Evolutionary conservation across 2,329 filamentous ascomycete genomes (phyloP), one percentile per base, ranked within the genome.

Genomic region (Paraphoma chrysanthemicola): DNA sequence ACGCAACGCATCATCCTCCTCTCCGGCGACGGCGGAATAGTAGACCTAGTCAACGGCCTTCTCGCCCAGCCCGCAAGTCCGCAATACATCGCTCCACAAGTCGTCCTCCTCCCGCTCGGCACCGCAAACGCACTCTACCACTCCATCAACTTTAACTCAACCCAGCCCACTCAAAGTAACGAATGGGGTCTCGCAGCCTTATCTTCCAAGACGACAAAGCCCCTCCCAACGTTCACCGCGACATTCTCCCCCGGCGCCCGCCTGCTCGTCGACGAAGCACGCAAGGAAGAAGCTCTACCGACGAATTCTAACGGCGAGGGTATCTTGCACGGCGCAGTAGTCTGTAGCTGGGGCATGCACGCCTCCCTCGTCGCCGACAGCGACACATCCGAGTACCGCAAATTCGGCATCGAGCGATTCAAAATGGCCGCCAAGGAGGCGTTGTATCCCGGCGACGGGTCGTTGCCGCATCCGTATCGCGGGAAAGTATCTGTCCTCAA

Each of bases 291-390:
- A 39, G 58, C 64, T 7, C 63, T 77, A 4, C 63, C 75, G 1
- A 56, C 51, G 12, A 62, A 66, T 29, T 18, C 59, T 0, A 66
- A 47, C 53, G 72, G 64, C 4, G 67, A 58, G 0, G 72, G 73
- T 0, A 66, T 66, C 0, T 68, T 84, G 2, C 85, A 90, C 67
- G 93, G 92, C 28, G 90, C 90, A 23, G 92, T 97, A 18, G 93
- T 98, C 1, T 89, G 89, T 44, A 95, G 90, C 74, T 96, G 96
- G 85, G 94, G 91, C 17, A 87, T 98, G 69, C 94, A 98, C 71
- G 91, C 93, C 30, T 88, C 89, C 42, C 83, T 98, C 3, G 92
- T 98, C 18, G 93, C 91, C 66, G 93, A 97, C 79, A 95, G 91
- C 75, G 94, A 98, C 75, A 96, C 93, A 0, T 81, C 86, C 0